Conservation (phyloP, 495 filamentous ascomycete genomes). For the Apiosordaria backusii region DNA sequence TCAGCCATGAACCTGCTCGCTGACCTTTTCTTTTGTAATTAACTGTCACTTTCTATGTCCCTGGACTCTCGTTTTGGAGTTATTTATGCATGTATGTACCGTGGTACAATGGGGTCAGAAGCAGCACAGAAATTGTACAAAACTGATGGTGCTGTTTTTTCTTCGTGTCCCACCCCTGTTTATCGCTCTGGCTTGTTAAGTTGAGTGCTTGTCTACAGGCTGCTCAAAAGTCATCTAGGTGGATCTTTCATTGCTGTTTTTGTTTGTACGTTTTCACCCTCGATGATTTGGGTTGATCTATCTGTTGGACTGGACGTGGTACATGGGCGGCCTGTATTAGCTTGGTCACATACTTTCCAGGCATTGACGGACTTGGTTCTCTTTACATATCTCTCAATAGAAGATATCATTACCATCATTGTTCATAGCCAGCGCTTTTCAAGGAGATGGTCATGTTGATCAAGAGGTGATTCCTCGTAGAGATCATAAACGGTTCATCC, state of each 20-base stretch:
- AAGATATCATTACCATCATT: not conserved
- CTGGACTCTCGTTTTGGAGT: not conserved
- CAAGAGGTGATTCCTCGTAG: not conserved
- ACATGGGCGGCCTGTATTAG: too few relatives aligned
- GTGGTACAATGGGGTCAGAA: not conserved
- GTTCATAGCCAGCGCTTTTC: not conserved
- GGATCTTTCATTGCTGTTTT: not conserved
- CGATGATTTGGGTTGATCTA: too few relatives aligned
- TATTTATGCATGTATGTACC: not conserved
- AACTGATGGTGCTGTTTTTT: not conserved
- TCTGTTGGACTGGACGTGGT: too few relatives aligned
- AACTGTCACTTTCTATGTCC: not conserved
- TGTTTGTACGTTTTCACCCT: not conserved
- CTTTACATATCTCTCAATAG: not conserved
- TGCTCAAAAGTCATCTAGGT: not conserved
- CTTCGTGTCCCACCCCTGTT: not conserved
- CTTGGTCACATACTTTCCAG: too few relatives aligned
- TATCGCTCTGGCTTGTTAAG: not conserved
- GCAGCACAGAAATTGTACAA: not conserved
- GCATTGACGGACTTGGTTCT: not conserved
- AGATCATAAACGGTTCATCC: not conserved
- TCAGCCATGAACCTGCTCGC: not conserved
- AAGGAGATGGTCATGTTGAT: not conserved
- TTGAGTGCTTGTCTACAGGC: not conserved
- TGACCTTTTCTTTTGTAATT: not conserved